phyloP scores from a whole-genome alignment of 768 basidiomycete species.

The Termitomyces sp. region DNA sequence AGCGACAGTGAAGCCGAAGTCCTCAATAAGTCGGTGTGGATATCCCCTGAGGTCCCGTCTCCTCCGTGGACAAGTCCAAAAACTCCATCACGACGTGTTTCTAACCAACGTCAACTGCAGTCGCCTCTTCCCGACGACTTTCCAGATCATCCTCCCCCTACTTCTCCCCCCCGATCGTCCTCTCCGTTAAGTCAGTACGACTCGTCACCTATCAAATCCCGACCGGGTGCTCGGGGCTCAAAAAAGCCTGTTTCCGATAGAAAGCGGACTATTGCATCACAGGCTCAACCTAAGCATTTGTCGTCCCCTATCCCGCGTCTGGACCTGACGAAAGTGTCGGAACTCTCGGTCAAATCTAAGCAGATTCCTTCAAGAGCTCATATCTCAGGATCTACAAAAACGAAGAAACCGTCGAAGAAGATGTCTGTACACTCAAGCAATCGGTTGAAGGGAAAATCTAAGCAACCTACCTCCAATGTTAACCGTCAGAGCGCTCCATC shows the following conservation, averaged over 20 bases:
- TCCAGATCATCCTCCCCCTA: slow-evolving; percentile 13
- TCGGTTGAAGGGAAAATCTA: not conserved
- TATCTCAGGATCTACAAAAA: not conserved
- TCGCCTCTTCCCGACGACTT: slow-evolving; percentile 32
- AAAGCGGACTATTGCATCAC: slow-evolving; percentile 4
- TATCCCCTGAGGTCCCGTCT: slow-evolving; percentile 8
- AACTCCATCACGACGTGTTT: not conserved
- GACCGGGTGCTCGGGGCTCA: slow-evolving; percentile 6
- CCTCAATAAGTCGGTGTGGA: slow-evolving; percentile 15
- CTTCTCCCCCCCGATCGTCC: slow-evolving; percentile 20
- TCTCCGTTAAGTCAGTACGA: slow-evolving; percentile 14
- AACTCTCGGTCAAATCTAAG: not conserved
- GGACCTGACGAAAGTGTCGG: slow-evolving; percentile 9
- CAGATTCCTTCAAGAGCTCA: not conserved
- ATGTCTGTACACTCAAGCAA: not conserved
- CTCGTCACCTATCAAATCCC: slow-evolving; percentile 20
- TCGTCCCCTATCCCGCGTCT: slow-evolving; percentile 15
- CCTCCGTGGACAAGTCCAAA: not conserved
- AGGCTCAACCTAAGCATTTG: not conserved
- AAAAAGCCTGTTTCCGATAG: slow-evolving; percentile 7
- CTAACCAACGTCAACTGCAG: slow-evolving; percentile 25
- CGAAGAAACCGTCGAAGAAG: not conserved
- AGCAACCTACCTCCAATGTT: not conserved
- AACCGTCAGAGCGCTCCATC: slow-evolving; percentile 2
- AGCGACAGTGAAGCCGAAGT: slow-evolving; percentile 32